Evolutionary conservation across 352 stramenopile species (phyloP).

Genomic region (Halophytophthora batemanensis): DNA sequence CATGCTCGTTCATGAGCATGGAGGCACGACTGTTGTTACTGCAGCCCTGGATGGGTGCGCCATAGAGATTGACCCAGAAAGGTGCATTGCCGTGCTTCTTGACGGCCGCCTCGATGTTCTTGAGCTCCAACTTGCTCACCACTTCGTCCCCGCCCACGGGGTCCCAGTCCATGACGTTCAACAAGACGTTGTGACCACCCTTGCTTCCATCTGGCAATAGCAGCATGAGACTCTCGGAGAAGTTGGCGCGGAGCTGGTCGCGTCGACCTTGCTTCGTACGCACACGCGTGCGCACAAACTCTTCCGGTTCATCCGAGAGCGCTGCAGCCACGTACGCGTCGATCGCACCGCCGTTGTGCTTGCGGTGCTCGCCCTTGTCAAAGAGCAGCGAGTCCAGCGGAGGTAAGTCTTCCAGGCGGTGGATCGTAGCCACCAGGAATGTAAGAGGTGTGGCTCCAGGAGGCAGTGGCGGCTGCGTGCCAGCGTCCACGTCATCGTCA

Average conservation of each 20-base stretch:
- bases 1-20: slow-evolving; percentile 60
- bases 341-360: slow-evolving; percentile 51
- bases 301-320: slow-evolving; percentile 25
- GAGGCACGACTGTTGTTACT: slow-evolving; percentile 36
- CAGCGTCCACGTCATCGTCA: slow-evolving; percentile 17
- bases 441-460: slow-evolving; percentile 43
- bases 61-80: slow-evolving; percentile 79
- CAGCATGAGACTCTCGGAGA: slow-evolving; percentile 70
- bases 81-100: slow-evolving; percentile 29
- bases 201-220: slow-evolving; percentile 23
- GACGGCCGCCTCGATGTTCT: slow-evolving; percentile 33
- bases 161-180: slow-evolving; percentile 74
- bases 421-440: slow-evolving; percentile 59
- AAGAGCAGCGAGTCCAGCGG: slow-evolving; percentile 59
- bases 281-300: slow-evolving; percentile 63
- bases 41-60: slow-evolving; percentile 48
- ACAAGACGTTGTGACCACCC: slow-evolving; percentile 23
- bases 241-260: slow-evolving; percentile 53
- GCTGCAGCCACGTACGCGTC: slow-evolving; percentile 61
- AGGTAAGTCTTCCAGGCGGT: slow-evolving; percentile 58
- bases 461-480: slow-evolving; percentile 24
- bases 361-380: slow-evolving; percentile 39
- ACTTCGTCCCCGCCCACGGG: slow-evolving; percentile 61
- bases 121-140: slow-evolving; percentile 47
- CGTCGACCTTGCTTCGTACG: slow-evolving; percentile 58